Percentiles rank a stretch among this genome's conserved stretches.
Evolutionary conservation across 495 filamentous ascomycete species (phyloP).

Genomic region (Mytilinidion resinicola): DNA sequence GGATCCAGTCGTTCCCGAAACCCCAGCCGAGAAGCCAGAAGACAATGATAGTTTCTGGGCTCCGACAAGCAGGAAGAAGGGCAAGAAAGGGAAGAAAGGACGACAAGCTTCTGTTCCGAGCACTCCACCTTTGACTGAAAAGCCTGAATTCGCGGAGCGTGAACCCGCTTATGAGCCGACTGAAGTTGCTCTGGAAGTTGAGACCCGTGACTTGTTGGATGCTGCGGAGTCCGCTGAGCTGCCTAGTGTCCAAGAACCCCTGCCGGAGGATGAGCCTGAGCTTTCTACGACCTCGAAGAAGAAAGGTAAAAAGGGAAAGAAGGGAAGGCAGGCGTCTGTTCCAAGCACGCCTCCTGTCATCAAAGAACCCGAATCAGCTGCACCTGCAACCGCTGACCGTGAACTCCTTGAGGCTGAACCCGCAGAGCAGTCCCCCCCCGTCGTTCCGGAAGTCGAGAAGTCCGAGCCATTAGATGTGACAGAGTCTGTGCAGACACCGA

Average conservation of each 20-base stretch:
- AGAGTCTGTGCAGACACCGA: not conserved
- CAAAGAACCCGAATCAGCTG: not conserved
- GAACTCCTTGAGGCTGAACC: not conserved
- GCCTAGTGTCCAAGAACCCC: not conserved
- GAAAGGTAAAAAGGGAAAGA: constrained; percentile 22
- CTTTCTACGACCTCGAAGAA: not conserved
- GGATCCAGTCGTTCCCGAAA: not conserved
- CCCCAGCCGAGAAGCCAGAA: not conserved
- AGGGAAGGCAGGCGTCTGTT: constrained; percentile 15
- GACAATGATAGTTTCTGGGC: not conserved
- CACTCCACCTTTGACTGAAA: not conserved
- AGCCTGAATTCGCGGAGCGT: not conserved
- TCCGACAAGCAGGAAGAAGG: constrained; percentile 12
- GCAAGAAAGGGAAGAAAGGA: constrained; percentile 25
- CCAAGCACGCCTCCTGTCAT: not conserved
- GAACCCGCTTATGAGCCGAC: not conserved
- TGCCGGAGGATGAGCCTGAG: no score
- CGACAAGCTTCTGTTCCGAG: constrained; percentile 2
- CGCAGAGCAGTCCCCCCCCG: not conserved
- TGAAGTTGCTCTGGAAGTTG: not conserved
- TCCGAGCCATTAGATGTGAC: not conserved
- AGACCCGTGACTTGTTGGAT: no score
- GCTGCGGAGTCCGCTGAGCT: not conserved
- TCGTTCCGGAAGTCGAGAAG: not conserved
- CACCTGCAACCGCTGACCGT: not conserved